phyloP scores from a whole-genome alignment of 139 green algal genomes.

The Nannochloris sp. region DNA sequence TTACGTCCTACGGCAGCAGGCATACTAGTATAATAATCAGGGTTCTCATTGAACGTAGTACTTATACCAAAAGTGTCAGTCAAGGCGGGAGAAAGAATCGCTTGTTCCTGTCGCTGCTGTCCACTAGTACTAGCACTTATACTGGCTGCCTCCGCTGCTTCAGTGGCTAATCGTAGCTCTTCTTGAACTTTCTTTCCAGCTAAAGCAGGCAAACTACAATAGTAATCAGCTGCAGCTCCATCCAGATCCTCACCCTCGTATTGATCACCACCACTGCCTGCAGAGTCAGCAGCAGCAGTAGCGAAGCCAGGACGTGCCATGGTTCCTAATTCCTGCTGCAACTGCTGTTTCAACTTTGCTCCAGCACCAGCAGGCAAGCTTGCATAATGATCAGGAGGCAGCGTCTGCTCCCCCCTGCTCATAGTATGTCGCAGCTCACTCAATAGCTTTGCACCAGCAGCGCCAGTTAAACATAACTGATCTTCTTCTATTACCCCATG shows the following conservation, averaged over 20 bases:
- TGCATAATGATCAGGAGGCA: neutral
- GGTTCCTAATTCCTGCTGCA: neutral
- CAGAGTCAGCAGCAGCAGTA: neutral
- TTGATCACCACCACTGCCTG: neutral
- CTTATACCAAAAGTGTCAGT: neutral
- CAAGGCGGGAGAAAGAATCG: neutral
- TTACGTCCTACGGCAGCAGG: slow-evolving; percentile 1
- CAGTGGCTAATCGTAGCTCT: neutral
- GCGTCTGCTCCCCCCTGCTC: neutral
- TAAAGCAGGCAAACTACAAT: slow-evolving; percentile 9
- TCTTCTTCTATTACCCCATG: neutral
- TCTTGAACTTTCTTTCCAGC: neutral
- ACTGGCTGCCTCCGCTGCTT: neutral
- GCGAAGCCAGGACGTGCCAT: neutral
- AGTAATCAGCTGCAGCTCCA: slow-evolving; percentile 11
- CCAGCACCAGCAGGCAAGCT: slow-evolving; percentile 1
- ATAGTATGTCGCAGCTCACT: neutral
- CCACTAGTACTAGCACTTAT: neutral
- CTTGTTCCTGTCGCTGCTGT: neutral
- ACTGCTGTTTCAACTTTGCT: neutral
- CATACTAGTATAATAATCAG: slow-evolving; percentile 10
- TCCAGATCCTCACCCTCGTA: too few relatives aligned
- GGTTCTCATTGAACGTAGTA: neutral
- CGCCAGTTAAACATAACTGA: neutral
- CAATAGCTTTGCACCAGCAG: neutral